Base-by-base conservation (phyloP, 2,329 filamentous ascomycete genomes). In the Penicillium concentricum region DNA sequence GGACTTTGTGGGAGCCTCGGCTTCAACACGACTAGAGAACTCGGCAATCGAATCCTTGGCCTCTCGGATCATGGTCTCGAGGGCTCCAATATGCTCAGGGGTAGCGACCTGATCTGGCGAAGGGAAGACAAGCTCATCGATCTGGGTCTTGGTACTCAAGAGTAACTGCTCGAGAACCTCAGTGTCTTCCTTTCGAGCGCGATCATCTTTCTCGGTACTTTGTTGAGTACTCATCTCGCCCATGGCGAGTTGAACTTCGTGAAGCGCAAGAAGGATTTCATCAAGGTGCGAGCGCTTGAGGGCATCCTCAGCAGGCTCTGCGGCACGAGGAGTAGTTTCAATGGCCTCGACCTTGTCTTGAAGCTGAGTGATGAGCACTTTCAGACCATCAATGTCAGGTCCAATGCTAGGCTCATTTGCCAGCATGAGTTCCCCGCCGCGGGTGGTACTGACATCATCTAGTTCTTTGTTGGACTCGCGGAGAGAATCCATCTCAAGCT, bases 111-210 rank as follows among this genome's bases (percentile, higher is more conserved):
- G 86, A 34, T 92, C 88, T 0, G 67, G 83, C 49, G 92, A 79
- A 1, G 83, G 79, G 26, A 84, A 72, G 5, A 73, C 84, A 48
- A 96, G 84, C 57, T 96, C 92, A 57, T 97, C 93, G 10, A 97
- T 79, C 45, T 90, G 90, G 5, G 88, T 86, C 72, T 97, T 97
- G 32, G 92, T 92, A 71, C 96, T 96, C 41, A 89, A 86, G 13
- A 97, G 81, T 47, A 97, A 86, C 0, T 89, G 95, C 73, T 97
- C 93, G 57, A 97, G 92, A 12, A 91, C 91, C 59, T 93, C 86
- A 0, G 92, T 90, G 65, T 97, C 92, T 63, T 96, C 91, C 69
- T 90, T 90, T 32, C 82, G 86, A 6, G 88, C 87, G 2, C 81
- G n/a, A 1, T 41, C n/a, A 9, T 42, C 72, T 37, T 86, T 85